phyloP scores from a whole-genome alignment of 2,329 filamentous ascomycete genomes.

The Colletotrichum sp. region DNA sequence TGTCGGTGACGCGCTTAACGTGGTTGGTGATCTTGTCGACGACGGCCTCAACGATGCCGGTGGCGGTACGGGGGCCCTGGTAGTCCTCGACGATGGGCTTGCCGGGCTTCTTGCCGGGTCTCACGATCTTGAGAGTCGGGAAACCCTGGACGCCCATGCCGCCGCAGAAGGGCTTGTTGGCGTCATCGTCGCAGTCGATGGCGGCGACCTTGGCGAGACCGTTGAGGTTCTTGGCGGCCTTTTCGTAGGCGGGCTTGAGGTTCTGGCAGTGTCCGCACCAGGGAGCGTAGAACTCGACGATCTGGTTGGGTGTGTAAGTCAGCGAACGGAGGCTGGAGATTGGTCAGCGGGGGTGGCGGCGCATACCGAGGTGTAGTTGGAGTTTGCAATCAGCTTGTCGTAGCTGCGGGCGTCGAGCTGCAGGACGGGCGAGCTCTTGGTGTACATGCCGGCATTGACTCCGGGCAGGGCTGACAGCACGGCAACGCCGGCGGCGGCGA shows the following conservation, averaged over 20 bases:
- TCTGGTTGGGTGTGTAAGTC: slow-evolving; percentile 38
- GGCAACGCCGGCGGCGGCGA: slow-evolving; percentile 63
- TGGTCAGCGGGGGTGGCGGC: not conserved
- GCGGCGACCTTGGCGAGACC: slow-evolving; percentile 94
- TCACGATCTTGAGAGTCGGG: slow-evolving; percentile 93
- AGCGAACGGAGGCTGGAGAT: not conserved
- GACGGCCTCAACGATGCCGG: slow-evolving; percentile 85
- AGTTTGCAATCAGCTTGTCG: slow-evolving; percentile 81
- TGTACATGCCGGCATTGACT: slow-evolving; percentile 77
- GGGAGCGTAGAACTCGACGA: slow-evolving; percentile 90
- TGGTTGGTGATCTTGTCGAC: slow-evolving; percentile 90
- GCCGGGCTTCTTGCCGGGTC: slow-evolving; percentile 77
- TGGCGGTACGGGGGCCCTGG: slow-evolving; percentile 81
- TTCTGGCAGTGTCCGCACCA: slow-evolving; percentile 99
- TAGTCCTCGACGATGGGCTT: slow-evolving; percentile 91
- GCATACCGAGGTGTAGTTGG: slow-evolving; percentile 86
- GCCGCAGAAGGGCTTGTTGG: slow-evolving; percentile 88
- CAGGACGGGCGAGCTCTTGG: slow-evolving; percentile 85
- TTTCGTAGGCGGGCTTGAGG: slow-evolving; percentile 94
- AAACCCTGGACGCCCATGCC: slow-evolving; percentile 91
- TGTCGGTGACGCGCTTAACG: slow-evolving; percentile 81
- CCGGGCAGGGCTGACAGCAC: slow-evolving; percentile 70
- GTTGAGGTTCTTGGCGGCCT: slow-evolving; percentile 86
- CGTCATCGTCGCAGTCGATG: slow-evolving; percentile 91
- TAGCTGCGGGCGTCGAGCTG: slow-evolving; percentile 83